These are phyloP conservation scores for Cenococcum geophilum DNA, from an alignment of 495 filamentous ascomycete genomes.

Conservation along the genomic window DNA sequence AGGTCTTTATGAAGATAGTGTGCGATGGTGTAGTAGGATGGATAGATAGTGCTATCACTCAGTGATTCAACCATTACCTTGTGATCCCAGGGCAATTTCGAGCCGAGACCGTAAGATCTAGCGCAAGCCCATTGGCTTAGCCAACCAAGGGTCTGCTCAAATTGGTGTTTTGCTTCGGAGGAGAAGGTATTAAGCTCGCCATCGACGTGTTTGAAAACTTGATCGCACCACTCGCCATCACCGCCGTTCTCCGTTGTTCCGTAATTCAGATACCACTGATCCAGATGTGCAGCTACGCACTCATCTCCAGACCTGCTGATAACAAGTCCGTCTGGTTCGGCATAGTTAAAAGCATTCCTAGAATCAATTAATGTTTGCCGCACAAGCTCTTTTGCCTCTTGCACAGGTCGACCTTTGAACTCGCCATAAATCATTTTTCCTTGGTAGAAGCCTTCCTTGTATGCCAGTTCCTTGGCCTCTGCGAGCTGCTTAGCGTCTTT, in stretches of 20 bases:
- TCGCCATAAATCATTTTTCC: conserved; percentile 86
- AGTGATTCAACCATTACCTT: neutral
- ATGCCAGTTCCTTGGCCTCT: conserved; percentile 92
- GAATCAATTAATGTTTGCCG: conserved; percentile 68
- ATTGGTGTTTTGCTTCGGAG: conserved; percentile 72
- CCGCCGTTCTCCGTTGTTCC: conserved; percentile 57
- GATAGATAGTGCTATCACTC: conserved; percentile 59
- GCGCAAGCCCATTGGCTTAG: conserved; percentile 94
- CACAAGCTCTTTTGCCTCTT: conserved; percentile 80
- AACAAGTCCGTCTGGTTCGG: conserved; percentile 66
- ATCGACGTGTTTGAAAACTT: conserved; percentile 65
- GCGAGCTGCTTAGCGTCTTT: conserved; percentile 86
- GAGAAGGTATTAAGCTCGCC: conserved; percentile 72
- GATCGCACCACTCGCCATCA: conserved; percentile 65
- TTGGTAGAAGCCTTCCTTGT: conserved; percentile 97
- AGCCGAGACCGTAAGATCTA: conserved; percentile 84
- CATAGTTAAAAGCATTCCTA: conserved; percentile 82
- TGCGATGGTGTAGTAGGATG: conserved; percentile 93
- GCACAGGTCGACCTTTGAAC: conserved; percentile 80
- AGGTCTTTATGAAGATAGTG: conserved; percentile 79
- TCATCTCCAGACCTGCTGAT: conserved; percentile 80
- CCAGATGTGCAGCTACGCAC: conserved; percentile 86
- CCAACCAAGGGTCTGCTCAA: conserved; percentile 82
- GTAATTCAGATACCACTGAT: conserved; percentile 97
- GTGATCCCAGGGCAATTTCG: conserved; percentile 90